Evolutionary conservation across 768 basidiomycete genomes (phyloP), one percentile per base, ranked within the genome.

Genomic region (Calocybe gangraenosa): DNA sequence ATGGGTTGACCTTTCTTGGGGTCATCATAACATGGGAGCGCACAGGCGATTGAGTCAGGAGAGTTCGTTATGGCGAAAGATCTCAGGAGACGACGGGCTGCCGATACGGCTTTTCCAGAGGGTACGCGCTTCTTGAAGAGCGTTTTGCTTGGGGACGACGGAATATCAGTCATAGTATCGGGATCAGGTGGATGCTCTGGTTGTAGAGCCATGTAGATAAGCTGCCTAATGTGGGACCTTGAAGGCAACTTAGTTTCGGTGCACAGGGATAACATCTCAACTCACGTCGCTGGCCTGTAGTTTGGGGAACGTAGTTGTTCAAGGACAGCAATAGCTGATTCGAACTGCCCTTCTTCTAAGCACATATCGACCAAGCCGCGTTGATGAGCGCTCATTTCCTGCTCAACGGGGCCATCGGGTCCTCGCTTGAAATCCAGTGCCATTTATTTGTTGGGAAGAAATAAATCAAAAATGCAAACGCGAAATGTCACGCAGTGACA

Each of bases 331-430:
- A 87, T 81, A 6, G 79, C 87, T 4, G 77, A 70, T 53, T 86
- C 81, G 51, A 84, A 87, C 47, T 87, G 84, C 14, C 81, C 79
- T 59, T 90, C 87, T 55, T 90, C 87, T 15, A 89, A 77, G 47
- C 82, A 82, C 42, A 73, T 80, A 57, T 89, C 84, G 15, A 88
- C 82, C 3, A 86, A 64, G 25, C 70, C 72, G 28, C 73, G 69
- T 53, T 78, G 75, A 54, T 76, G 59, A 11, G 60, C 57, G 46
- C 62, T 66, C 69, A 79, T 71, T 42, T 76, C 75, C 8, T 62
- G 62, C 47, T 76, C 74, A 20, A 46, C 18, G n/a, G 44, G 36
- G 33, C 46, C 46, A 36, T 48, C 18, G 51, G 50, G 48, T 34
- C n/a, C n/a, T 28, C 35, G 43, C 34, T 45, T 39, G 35, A 22